phyloP scores from a whole-genome alignment of 2,329 filamentous ascomycete genomes.

The Cercospora sojina region DNA sequence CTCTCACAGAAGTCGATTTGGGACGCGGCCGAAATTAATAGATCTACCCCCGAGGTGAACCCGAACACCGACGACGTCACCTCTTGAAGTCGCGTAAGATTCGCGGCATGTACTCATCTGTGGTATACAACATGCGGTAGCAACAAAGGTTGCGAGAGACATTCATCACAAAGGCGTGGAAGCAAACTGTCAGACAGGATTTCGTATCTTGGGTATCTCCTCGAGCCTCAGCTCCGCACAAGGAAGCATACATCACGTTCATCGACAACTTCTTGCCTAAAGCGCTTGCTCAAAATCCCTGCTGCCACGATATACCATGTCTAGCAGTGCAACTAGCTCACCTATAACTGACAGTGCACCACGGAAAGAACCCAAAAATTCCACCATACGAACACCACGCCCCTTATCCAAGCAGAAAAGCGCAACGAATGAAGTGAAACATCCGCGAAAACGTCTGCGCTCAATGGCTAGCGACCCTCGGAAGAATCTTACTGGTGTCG shows the following conservation, averaged over 20 bases:
- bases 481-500: slow-evolving; percentile 1
- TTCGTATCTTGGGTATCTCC: background rate
- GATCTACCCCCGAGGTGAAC: slow-evolving; percentile 7
- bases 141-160: background rate
- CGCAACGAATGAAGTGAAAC: background rate
- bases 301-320: slow-evolving; percentile 8
- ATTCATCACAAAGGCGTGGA: background rate
- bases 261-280: background rate
- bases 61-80: slow-evolving; percentile 15
- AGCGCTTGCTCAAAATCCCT: background rate
- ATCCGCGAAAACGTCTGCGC: background rate
- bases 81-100: background rate
- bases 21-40: slow-evolving; percentile 13
- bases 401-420: background rate
- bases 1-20: background rate
- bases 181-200: background rate
- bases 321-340: slow-evolving; percentile 9
- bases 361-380: background rate
- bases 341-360: background rate
- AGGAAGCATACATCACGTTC: background rate
- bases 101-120: background rate
- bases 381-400: background rate
- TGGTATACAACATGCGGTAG: background rate
- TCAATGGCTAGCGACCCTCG: background rate
- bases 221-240: background rate